Base-by-base conservation (phyloP, 768 basidiomycete species). In the Mycena sanguinolenta region DNA sequence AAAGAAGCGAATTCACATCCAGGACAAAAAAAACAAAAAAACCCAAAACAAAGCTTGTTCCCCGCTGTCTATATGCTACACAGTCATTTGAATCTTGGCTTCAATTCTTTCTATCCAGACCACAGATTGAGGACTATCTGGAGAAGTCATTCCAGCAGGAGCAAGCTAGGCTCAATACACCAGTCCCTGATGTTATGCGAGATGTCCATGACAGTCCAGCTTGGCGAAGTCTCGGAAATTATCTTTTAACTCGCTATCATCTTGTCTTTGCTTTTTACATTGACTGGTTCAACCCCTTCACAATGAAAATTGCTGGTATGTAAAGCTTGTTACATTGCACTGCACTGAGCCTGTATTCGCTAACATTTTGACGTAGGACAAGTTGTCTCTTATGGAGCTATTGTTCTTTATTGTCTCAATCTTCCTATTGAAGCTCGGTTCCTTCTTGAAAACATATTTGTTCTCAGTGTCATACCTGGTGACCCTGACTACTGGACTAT, bases 391-490 rank as follows among this genome's bases (percentile, higher is more conserved):
- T 60, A 12, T 4, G 44, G 44, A n/a, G 44, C 44, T n/a, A 46
- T 46, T n/a, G 44, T 46, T n/a, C 6, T 46, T 19, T 46, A 46
- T 46, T 46, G 44, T 12, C 44, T 46, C 44, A 46, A n/a, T 46
- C 44, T 46, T 46, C 58, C 58, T 1, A 46, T 60, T 60, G 44
- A 60, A 46, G 42, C 46, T 32, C 25, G 58, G 9, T 60, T 60
- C n/a, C 44, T 60, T 3, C 21, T 60, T 7, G 58, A 60, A 32
- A 60, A 60, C 19, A 46, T 60, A 7, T 60, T 60, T 12, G n/a
- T 60, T 32, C 5, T 60, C 0, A 12, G 58, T 3, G 3, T 60
- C 4, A 60, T 60, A 46, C 58, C 58, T 10, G 44, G 28, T 4
- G 28, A 10, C 3, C 58, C 58, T 8, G 44, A 46, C n/a, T 8